Conservation (phyloP, 805 yeast genomes). For the Kluyveromyces aestuarii region DNA sequence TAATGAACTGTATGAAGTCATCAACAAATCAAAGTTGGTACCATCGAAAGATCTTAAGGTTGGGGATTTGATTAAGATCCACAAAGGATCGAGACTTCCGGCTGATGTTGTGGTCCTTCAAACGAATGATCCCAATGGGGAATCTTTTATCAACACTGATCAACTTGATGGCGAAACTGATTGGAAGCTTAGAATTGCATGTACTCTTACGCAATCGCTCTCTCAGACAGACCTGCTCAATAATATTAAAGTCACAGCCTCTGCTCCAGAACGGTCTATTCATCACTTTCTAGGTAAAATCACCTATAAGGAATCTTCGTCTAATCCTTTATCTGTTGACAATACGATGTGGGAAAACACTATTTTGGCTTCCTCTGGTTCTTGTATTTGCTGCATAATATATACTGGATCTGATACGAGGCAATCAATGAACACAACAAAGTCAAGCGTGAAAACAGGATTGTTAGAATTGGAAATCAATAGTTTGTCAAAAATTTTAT, state of each 20-base stretch:
- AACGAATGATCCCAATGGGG: slow-evolving; percentile 75
- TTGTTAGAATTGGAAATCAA: slow-evolving; percentile 87
- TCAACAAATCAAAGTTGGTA: slow-evolving; percentile 36
- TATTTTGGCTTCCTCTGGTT: slow-evolving; percentile 80
- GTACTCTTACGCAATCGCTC: slow-evolving; percentile 57
- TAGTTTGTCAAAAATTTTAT: slow-evolving; percentile 74
- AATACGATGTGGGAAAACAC: slow-evolving; percentile 98
- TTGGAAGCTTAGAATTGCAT: slow-evolving; percentile 87
- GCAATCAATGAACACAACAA: slow-evolving; percentile 88
- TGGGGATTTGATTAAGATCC: slow-evolving; percentile 74
- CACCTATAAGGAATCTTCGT: slow-evolving; percentile 45
- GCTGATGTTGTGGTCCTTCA: slow-evolving; percentile 86
- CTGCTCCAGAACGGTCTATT: slow-evolving; percentile 79
- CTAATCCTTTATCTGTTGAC: slow-evolving; percentile 67
- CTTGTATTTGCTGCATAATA: slow-evolving; percentile 77
- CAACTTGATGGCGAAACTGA: slow-evolving; percentile 99
- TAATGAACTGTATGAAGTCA: slow-evolving; percentile 68
- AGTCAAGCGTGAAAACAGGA: slow-evolving; percentile 81
- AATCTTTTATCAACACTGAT: slow-evolving; percentile 90
- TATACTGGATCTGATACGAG: slow-evolving; percentile 93
- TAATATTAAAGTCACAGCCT: slow-evolving; percentile 52
- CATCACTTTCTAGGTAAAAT: slow-evolving; percentile 74
- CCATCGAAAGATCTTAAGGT: slow-evolving; percentile 61
- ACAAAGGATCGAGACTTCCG: slow-evolving; percentile 81
- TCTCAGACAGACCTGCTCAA: slow-evolving; percentile 40